Percentiles rank a stretch among this genome's conserved stretches.
Evolutionary conservation across 345 rosid species (phyloP).

Genomic region (Sapria himalayana): DNA sequence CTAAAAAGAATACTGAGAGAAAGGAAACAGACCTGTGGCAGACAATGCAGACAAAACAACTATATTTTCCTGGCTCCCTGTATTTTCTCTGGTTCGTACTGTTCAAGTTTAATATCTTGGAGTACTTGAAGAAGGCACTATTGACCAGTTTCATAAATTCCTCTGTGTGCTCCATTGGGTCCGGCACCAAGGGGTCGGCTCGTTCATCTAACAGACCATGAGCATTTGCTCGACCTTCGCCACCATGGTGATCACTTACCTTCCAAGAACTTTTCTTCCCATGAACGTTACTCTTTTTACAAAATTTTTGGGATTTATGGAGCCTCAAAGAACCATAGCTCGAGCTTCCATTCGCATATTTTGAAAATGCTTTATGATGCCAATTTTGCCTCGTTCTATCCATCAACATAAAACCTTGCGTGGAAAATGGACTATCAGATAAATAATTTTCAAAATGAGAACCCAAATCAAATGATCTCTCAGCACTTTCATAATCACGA

Average conservation of each 20-base stretch:
- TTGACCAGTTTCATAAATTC: conserved; percentile 36
- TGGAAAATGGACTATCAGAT: conserved; percentile 14
- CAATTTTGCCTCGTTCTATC: conserved; percentile 14
- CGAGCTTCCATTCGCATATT: conserved; percentile 13
- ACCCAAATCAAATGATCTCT: conserved; percentile 15
- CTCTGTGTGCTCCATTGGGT: conserved; percentile 27
- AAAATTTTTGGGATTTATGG: conserved; percentile 16
- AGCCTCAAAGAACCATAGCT: conserved; percentile 13
- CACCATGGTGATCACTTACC: conserved; percentile 21
- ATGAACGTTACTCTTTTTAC: conserved; percentile 16
- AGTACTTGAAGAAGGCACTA: conserved; percentile 28
- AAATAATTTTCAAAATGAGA: conserved; percentile 11
- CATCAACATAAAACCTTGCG: conserved; percentile 17
- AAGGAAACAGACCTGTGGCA: conserved; percentile 56
- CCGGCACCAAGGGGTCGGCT: conserved; percentile 14
- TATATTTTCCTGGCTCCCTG: conserved; percentile 49
- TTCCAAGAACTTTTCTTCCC: conserved; percentile 23
- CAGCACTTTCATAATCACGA: conserved; percentile 16
- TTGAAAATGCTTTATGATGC: conserved; percentile 16
- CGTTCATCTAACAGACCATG: conserved; percentile 16
- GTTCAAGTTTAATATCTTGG: conserved; percentile 27
- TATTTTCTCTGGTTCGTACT: conserved; percentile 31
- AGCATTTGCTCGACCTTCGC: conserved; percentile 15
- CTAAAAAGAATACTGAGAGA: conserved; percentile 9
- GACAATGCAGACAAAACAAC: conserved; percentile 50